Base-by-base conservation (phyloP, 805 yeast genomes). In the Candida ortonii region DNA sequence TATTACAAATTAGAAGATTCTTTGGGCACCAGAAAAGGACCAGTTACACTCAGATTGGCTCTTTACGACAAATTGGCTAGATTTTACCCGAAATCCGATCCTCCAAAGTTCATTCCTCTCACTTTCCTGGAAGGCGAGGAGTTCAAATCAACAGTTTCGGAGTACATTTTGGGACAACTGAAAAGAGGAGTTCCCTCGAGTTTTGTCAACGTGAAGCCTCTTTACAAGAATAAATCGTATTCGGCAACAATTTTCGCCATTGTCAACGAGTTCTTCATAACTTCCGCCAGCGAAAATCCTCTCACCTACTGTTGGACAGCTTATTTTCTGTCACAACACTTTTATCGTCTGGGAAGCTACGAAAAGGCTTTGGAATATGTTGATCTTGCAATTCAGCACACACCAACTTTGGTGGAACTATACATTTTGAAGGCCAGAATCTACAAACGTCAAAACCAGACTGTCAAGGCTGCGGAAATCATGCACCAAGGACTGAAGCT, bases 181-280 rank as follows among this genome's bases (percentile, higher is more conserved):
- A 63, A 71, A 43, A 73, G 87, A 36, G 94, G 95, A 25, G 93
- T 88, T 21, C 97, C 97, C 4, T 84, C 96, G 1, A 73, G 93
- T 4, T 93, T 89, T 62, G 82, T 82, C 36, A 82, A 85, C 49
- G 76, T 93, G 31, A 88, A 89, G 61, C 84, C 94, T 1, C 67
- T 88, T 44, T 86, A 85, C 62, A 70, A 65, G 36, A 72, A 67
- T 31, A 64, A 43, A 32, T 50, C 55, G 30, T 67, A 62, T 47
- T 55, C 59, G 13, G 43, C 49, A 7, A 44, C 69, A 3, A 70
- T 85, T 37, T 78, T 71, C 39, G 55, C 70, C 21, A 62, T 84
- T 37, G 84, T 80, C 8, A 43, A 60, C 26, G 71, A 73, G 4
- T 79, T 75, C 44, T 64, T 64, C 32, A 51, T 48, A 3, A 42